Base-by-base conservation (phyloP, 1,284 basidiomycete genomes). In the Moesziomyces aphidis region DNA sequence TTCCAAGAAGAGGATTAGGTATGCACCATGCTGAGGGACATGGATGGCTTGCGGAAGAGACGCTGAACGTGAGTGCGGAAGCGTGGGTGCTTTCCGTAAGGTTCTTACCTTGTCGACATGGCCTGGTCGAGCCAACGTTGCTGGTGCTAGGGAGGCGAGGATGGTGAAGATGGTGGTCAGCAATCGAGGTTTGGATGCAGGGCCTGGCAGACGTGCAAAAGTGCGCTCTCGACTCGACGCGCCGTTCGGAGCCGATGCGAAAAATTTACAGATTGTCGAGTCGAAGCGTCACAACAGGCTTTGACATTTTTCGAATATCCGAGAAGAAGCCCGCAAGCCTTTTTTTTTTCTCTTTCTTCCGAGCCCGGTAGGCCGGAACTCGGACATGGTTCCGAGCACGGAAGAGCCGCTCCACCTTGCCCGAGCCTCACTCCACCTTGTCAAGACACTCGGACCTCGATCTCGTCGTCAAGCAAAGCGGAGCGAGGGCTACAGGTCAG, bases 181-280 rank as follows among this genome's bases (percentile, higher is more conserved):
- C 22, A 43, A 24, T 15, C n/a, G 34, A 45, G 42, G 17, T 23
- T 8, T 24, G 43, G 50, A 43, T 42, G 39, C 39, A 42, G 19
- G 39, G 39, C 39, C 19, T 42, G 4, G 17, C 17, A 42, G 39
- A 19, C 39, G 26, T 48, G 13, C 31, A 55, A 68, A 62, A 44
- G 51, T 54, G 65, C 55, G 55, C 36, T 43, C 26, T 45, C 54
- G 36, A 36, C 22, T 47, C 31, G 46, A 55, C 60, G 66, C 66
- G 56, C 36, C 26, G 5, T 21, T 62, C 66, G 66, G 66, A 62
- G 39, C 66, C 66, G 66, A 66, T 8, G 15, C 19, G 15, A n/a
- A 11, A 56, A 4, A 34, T 24, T 39, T 4, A 19, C 11, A 19
- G 7, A 42, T 17, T 42, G 39, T 42, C 15, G 39, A 8, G 7